Percentiles rank a stretch among this genome's conserved stretches.
phyloP scores from a whole-genome alignment of 2,329 filamentous ascomycete genomes.

The Colletotrichum liriopes region DNA sequence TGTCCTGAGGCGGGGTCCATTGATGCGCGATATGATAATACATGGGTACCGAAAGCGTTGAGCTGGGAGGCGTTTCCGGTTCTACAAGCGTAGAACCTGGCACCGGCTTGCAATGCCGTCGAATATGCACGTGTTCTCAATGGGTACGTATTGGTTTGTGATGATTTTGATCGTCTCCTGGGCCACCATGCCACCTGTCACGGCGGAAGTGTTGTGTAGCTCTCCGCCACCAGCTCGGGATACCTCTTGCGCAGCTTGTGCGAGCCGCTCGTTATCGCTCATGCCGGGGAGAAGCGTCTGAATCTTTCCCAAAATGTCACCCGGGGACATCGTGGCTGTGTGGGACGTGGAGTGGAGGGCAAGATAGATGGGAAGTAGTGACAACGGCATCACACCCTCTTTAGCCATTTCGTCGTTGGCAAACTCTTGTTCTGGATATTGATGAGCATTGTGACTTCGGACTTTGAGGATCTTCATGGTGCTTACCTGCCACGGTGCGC shows the following conservation, averaged over 20 bases:
- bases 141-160: conserved; percentile 80
- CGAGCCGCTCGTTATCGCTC: conserved; percentile 64
- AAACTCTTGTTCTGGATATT: conserved; percentile 65
- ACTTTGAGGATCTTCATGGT: not conserved
- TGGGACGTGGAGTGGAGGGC: conserved; percentile 72
- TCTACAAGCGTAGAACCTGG: conserved; percentile 69
- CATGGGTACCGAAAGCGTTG: not conserved
- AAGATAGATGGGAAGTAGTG: conserved; percentile 79
- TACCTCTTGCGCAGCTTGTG: conserved; percentile 75
- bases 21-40: not conserved
- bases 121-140: conserved; percentile 80
- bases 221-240: conserved; percentile 86
- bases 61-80: conserved; percentile 44
- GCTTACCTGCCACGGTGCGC: conserved; percentile 70
- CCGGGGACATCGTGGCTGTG: conserved; percentile 59
- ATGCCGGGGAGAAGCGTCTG: conserved; percentile 63
- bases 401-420: conserved; percentile 68
- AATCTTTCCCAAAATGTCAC: conserved; percentile 68
- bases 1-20: not conserved
- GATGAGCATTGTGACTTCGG: conserved; percentile 7
- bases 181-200: conserved; percentile 93
- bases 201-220: conserved; percentile 90
- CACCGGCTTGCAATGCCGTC: conserved; percentile 77
- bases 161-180: conserved; percentile 96
- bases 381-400: conserved; percentile 66